Evolutionary conservation across 1,139 yeast genomes (phyloP).

Genomic region (Candida buenavistaensis): DNA sequence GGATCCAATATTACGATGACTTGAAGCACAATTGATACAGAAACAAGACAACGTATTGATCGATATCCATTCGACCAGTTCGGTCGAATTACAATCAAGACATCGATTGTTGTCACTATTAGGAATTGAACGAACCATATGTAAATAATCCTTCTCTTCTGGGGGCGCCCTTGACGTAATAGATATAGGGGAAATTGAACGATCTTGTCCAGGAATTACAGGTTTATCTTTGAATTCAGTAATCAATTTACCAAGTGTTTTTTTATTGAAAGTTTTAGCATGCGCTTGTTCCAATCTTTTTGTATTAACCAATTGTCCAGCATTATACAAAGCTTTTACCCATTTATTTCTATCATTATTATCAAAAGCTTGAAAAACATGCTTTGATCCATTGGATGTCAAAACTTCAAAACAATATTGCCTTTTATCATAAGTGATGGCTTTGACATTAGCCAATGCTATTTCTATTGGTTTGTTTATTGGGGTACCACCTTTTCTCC

Average conservation of each 20-base stretch:
- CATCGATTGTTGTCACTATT: constrained; percentile 65
- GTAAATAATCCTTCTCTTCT: constrained; percentile 30
- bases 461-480: constrained; percentile 73
- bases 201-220: constrained; percentile 21
- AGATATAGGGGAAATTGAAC: constrained; percentile 36
- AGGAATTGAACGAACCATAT: constrained; percentile 43
- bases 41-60: constrained; percentile 69
- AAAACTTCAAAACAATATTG: constrained; percentile 72
- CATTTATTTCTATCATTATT: constrained; percentile 70
- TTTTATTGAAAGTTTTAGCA: constrained; percentile 12
- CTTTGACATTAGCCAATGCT: constrained; percentile 69
- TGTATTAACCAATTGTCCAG: constrained; percentile 44
- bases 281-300: constrained; percentile 19
- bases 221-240: constrained; percentile 19
- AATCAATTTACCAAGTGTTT: constrained; percentile 13
- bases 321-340: constrained; percentile 59
- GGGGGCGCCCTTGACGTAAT: constrained; percentile 26
- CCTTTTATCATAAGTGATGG: constrained; percentile 46
- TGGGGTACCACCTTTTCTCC: constrained; percentile 71
- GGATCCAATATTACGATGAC: constrained; percentile 54
- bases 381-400: constrained; percentile 67
- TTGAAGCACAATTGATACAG: constrained; percentile 79
- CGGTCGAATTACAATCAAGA: constrained; percentile 73
- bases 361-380: constrained; percentile 75
- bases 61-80: constrained; percentile 85